Evolutionary conservation across 176 grass and related monocot genomes (phyloP), one percentile per base, ranked within the genome.

Genomic region (Carex parvula): DNA sequence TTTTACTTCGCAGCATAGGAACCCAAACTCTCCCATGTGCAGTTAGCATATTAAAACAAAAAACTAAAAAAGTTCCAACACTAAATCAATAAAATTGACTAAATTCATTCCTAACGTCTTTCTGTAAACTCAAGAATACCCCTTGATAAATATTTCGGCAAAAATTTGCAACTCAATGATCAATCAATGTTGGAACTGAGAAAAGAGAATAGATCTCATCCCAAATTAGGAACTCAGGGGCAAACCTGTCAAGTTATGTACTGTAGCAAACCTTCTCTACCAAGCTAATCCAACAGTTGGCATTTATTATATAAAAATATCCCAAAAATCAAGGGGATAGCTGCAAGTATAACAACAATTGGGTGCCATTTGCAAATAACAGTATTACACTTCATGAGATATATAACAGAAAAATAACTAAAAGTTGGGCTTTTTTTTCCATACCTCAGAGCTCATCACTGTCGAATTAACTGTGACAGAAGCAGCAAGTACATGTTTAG

Each of bases 391-490:
- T 61, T 42, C 55, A 81, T 11, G 17, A 26, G 48, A 4, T 46
- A 44, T 35, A 64, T 24, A 60, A 64, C 60, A 81, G 60, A 60
- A 63, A 71, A 60, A 60, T 26, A 30, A 44, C 37, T 81, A 22
- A 64, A 81, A 64, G 44, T 64, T 20, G 73, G 21, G 13, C 46
- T 11, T 60, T 59, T 79, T 80, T 11, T 4, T 70, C 50, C 65
- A 14, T 90, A 99, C 97, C 93, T 99, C 85, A 87, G 90, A 94
- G 88, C 69, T 99, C 83, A 89, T 87, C 50, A 91, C 85, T 67
- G 97, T 96, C 78, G 97, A 99, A 87, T 99, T 99, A 84, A 99
- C 64, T 17, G 92, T 90, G 76, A 99, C 97, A 63, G 97, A 92
- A 74, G 90, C 91, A 60, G 97, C 97, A 84, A 99, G 93, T 22